A percentile compares a stretch with the other conserved stretches of the same genome.
Conservation (phyloP, 306 rosid species). For the Medicago arabica region DNA sequence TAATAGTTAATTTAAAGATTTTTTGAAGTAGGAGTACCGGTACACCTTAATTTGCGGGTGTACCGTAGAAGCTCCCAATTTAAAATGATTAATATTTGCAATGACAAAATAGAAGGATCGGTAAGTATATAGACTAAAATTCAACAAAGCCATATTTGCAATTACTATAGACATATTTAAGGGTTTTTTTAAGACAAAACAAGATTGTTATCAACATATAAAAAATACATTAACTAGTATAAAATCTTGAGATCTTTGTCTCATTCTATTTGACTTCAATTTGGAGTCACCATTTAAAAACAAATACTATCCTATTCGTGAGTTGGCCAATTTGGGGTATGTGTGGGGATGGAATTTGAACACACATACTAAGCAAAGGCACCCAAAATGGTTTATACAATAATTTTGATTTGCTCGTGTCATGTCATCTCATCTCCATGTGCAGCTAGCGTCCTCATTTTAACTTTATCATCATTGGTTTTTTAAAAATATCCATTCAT, state of each 20-base stretch:
- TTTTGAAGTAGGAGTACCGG: no score
- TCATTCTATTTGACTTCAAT: conserved; percentile 45
- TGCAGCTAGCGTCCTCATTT: conserved; percentile 39
- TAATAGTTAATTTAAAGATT: no score
- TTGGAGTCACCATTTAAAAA: conserved; percentile 25
- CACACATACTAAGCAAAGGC: neutral
- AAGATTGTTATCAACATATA: neutral
- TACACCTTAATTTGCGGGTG: no score
- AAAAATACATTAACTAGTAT: neutral
- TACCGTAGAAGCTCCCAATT: no score
- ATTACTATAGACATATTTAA: no score
- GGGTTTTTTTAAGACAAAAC: no score
- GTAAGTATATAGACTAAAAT: no score
- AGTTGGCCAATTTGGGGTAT: neutral
- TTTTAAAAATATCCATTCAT: conserved; percentile 26
- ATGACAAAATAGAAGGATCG: no score
- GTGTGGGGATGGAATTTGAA: conserved; percentile 30
- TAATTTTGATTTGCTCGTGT: conserved; percentile 42
- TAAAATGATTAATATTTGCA: no score
- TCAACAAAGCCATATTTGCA: no score
- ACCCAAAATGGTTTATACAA: conserved; percentile 12
- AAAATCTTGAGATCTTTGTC: conserved; percentile 33
- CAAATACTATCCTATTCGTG: neutral
- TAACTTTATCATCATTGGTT: conserved; percentile 9
- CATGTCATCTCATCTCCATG: conserved; percentile 50